Conservation (phyloP, 164 flowering plant genomes). For the Sextonia rubra region DNA sequence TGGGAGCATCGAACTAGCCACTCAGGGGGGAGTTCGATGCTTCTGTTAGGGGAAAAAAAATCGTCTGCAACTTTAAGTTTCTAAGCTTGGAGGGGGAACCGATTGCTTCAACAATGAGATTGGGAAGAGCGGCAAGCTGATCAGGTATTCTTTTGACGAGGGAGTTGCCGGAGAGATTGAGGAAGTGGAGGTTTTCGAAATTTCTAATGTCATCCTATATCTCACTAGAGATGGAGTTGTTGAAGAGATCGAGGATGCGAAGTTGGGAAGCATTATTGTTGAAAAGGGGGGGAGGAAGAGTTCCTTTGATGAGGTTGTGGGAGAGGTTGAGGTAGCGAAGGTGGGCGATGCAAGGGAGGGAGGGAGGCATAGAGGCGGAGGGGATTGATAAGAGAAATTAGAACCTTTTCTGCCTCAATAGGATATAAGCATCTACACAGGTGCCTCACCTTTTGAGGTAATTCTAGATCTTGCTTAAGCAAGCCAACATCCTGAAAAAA, state of each 20-base stretch:
- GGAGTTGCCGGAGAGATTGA: constrained; percentile 80
- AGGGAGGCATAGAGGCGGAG: constrained; percentile 68
- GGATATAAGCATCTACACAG: no score
- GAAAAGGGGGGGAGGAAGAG: constrained; percentile 40
- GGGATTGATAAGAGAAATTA: no score
- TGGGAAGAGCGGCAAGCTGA: constrained; percentile 30
- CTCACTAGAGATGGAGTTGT: constrained; percentile 63
- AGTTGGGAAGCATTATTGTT: constrained; percentile 42
- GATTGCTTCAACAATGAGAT: constrained; percentile 44
- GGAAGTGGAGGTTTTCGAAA: constrained; percentile 40
- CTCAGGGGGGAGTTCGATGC: no score
- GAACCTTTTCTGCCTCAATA: no score
- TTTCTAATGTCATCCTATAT: constrained; percentile 37
- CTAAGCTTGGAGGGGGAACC: no score
- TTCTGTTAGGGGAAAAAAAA: no score
- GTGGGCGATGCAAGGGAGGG: constrained; percentile 46
- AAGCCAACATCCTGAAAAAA: no score
- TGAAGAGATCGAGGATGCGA: constrained; percentile 48
- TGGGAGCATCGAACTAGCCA: no score
- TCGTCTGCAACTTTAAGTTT: no score
- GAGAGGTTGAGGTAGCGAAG: constrained; percentile 70
- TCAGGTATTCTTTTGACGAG: constrained; percentile 58
- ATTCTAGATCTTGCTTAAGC: no score
- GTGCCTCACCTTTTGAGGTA: no score
- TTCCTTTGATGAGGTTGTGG: constrained; percentile 77